A percentile compares a stretch with the other conserved stretches of the same genome.
phyloP scores from a whole-genome alignment of 2,329 filamentous ascomycete genomes.

The Dactylella cylindrospora region DNA sequence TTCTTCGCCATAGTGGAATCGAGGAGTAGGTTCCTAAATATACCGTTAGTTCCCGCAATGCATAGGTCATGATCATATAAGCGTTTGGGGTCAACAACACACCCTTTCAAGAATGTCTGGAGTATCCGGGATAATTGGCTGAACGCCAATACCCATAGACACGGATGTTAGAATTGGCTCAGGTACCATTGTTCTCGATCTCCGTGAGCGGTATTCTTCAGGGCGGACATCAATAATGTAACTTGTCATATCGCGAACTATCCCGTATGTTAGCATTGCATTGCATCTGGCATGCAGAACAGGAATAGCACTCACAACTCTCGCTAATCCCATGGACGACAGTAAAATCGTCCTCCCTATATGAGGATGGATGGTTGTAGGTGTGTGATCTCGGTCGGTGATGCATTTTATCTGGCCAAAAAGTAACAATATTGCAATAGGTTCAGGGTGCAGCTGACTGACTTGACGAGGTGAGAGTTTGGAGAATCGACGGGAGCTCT shows the following conservation, averaged over 20 bases:
- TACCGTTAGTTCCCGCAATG: background rate
- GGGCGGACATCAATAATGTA: conserved; percentile 24
- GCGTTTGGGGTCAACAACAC: background rate
- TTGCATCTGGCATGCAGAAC: too few relatives aligned
- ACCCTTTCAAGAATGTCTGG: conserved; percentile 23
- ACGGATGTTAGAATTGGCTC: conserved; percentile 31
- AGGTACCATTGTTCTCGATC: conserved; percentile 19
- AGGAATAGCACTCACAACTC: too few relatives aligned
- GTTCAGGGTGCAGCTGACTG: too few relatives aligned
- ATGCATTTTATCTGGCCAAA: too few relatives aligned
- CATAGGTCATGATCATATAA: background rate
- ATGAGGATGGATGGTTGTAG: too few relatives aligned
- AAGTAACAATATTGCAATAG: too few relatives aligned
- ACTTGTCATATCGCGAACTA: conserved; percentile 25
- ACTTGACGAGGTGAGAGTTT: too few relatives aligned
- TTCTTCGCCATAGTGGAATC: conserved; percentile 29
- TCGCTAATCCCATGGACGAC: too few relatives aligned
- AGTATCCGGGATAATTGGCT: conserved; percentile 23
- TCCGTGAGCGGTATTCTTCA: conserved; percentile 21
- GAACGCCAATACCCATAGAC: conserved; percentile 29
- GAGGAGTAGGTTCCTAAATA: conserved; percentile 19
- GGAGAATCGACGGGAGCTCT: too few relatives aligned
- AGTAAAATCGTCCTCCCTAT: too few relatives aligned
- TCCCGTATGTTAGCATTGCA: too few relatives aligned
- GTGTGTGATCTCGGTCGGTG: too few relatives aligned